Evolutionary conservation across 2,329 filamentous ascomycete genomes (phyloP), one percentile per base, ranked within the genome.

Genomic region (Mycosphaerella arachidis): DNA sequence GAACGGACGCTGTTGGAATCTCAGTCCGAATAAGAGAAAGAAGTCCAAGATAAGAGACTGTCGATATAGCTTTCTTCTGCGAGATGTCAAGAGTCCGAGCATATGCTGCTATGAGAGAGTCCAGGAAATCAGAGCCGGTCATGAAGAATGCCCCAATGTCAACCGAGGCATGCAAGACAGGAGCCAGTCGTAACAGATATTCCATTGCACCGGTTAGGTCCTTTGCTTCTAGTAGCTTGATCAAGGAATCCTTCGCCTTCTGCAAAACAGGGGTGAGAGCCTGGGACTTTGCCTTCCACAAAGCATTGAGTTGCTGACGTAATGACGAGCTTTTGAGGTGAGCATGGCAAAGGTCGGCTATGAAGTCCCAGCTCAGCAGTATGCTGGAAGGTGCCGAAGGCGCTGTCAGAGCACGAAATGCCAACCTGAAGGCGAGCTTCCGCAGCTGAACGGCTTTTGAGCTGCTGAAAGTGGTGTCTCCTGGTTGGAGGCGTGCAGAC

Each of bases 61-160:
- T 85, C 51, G 92, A 81, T 31, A 96, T 82, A 16, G 83, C 81
- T 63, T 84, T 88, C 60, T 86, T 84, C 48, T 92, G 81, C 18
- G 71, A 58, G n/a, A 63, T 66, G 24, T 83, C 82, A 58, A 86
- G 84, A 73, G 84, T 86, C 59, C 87, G 81, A 53, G 78, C 81
- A 73, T 87, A 92, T 62, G 86, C 86, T 53, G 78, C 77, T 40
- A 85, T 79, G 12, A 96, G 80, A 0, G 88, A 85, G 72, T 97
- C 93, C 20, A 96, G 75, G 67, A 94, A 93, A 74, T 97, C 93
- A 54, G 89, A 92, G 0, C 93, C 93, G 0, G 89, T 89, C 67
- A 96, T 83, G 68, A 96, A 87, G 66, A 90, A 79, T 6, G 77
- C 74, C 31, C 81, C 83, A 48, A 76, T 76, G 27, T 80, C 77